Conservation (phyloP, 2,329 filamentous ascomycete species). For the Botrytis elliptica region DNA sequence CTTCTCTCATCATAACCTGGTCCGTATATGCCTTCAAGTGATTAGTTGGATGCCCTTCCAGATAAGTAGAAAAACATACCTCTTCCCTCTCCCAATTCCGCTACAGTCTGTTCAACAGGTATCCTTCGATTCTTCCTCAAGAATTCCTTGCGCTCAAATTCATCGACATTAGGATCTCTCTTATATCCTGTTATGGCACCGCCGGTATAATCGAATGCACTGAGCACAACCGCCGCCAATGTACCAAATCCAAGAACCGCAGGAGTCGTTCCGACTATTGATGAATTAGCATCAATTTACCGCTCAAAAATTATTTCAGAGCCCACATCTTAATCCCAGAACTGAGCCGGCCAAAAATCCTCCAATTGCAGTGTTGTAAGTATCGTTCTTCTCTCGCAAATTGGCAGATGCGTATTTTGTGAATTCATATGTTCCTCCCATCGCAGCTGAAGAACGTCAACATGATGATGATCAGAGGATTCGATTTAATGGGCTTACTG, state of each 20-base stretch:
- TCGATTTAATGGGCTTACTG: constrained; percentile 44
- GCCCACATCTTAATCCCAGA: constrained; percentile 59
- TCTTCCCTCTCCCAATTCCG: constrained; percentile 68
- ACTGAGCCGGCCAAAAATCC: constrained; percentile 64
- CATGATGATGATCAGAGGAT: neutral
- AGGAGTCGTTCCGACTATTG: constrained; percentile 58
- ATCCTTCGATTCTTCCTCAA: constrained; percentile 61
- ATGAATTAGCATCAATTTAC: constrained; percentile 16
- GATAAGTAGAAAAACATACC: constrained; percentile 48
- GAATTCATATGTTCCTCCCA: constrained; percentile 68
- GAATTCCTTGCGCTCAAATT: constrained; percentile 62
- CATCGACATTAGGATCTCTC: constrained; percentile 54
- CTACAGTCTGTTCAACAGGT: constrained; percentile 63
- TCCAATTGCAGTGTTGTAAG: constrained; percentile 61
- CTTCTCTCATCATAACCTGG: constrained; percentile 68
- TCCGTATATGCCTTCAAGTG: constrained; percentile 58
- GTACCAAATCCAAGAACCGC: constrained; percentile 64
- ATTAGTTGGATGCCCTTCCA: constrained; percentile 4
- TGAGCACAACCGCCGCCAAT: constrained; percentile 53
- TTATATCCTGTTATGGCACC: constrained; percentile 54
- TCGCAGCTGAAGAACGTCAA: constrained; percentile 52
- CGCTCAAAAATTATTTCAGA: neutral
- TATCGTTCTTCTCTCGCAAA: constrained; percentile 66
- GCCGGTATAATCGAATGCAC: constrained; percentile 62
- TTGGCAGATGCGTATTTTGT: constrained; percentile 64